These are phyloP conservation scores for Closterium sp. DNA, from an alignment of 139 green algal species.

Conservation along the genomic window DNA sequence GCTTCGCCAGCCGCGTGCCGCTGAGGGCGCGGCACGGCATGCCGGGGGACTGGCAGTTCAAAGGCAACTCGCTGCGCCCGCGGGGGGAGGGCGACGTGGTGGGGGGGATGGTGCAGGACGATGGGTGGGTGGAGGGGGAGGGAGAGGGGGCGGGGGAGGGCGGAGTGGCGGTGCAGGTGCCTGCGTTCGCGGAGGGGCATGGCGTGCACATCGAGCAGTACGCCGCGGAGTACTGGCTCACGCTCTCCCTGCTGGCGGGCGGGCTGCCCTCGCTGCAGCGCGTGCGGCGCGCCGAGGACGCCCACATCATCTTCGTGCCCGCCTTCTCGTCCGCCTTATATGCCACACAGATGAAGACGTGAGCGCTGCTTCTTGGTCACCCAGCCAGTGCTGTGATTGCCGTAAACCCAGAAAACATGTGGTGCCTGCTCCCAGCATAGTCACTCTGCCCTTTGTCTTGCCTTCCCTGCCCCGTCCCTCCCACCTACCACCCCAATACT, in stretches of 20 bases:
- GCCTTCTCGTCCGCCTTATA: not conserved
- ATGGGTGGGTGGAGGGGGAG: not conserved
- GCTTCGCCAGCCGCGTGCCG: not conserved
- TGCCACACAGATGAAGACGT: not conserved
- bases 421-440: too few relatives aligned
- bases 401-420: too few relatives aligned
- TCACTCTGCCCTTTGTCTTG: not conserved
- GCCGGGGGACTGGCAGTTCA: not conserved
- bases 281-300: not conserved
- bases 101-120: not conserved
- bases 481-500: not conserved
- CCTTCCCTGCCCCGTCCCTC: not conserved
- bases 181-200: not conserved
- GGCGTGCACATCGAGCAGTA: not conserved
- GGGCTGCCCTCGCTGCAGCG: not conserved
- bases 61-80: not conserved
- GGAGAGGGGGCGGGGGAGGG: too few relatives aligned
- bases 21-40: not conserved
- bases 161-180: not conserved
- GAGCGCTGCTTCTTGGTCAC: not conserved
- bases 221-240: not conserved
- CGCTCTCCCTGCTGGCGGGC: not conserved
- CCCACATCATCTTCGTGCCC: not conserved
- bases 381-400: too few relatives aligned
- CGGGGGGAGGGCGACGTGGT: not conserved